phyloP scores from a whole-genome alignment of 2,329 filamentous ascomycete species.

The Phyllosticta capitalensis region DNA sequence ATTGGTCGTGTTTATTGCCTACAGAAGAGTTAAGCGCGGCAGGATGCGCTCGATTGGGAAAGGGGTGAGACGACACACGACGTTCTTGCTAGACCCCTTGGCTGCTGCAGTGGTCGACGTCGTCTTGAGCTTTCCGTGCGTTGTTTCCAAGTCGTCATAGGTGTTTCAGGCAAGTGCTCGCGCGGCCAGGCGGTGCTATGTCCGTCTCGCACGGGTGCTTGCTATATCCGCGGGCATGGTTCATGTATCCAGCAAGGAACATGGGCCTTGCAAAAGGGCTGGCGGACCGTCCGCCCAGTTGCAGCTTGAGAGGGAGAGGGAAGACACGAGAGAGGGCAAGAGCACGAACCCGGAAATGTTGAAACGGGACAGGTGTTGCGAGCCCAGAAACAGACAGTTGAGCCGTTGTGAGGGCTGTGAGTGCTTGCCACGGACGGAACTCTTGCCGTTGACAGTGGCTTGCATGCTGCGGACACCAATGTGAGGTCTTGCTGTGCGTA shows the following conservation, averaged over 20 bases:
- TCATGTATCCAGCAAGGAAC: not conserved
- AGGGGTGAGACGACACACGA: not conserved
- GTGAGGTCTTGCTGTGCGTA: not conserved
- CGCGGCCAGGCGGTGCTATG: not conserved
- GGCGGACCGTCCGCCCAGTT: not conserved
- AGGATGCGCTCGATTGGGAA: not conserved
- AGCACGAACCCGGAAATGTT: not conserved
- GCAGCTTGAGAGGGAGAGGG: not conserved
- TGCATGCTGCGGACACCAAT: not conserved
- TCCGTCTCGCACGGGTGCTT: not conserved
- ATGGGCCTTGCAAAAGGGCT: too few relatives aligned
- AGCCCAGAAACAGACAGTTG: not conserved
- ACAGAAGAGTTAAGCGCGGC: not conserved
- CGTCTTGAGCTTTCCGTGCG: not conserved
- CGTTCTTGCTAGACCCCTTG: not conserved
- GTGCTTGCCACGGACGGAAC: not conserved
- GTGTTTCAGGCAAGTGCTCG: not conserved
- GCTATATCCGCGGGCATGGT: not conserved
- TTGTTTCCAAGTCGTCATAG: not conserved
- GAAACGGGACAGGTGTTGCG: not conserved
- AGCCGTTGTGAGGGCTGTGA: not conserved
- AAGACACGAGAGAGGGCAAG: too few relatives aligned
- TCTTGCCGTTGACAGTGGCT: not conserved
- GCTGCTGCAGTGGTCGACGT: not conserved
- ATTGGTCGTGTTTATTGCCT: not conserved